Base-by-base conservation (phyloP, 1,284 basidiomycete species). In the Vanrija humicola region DNA sequence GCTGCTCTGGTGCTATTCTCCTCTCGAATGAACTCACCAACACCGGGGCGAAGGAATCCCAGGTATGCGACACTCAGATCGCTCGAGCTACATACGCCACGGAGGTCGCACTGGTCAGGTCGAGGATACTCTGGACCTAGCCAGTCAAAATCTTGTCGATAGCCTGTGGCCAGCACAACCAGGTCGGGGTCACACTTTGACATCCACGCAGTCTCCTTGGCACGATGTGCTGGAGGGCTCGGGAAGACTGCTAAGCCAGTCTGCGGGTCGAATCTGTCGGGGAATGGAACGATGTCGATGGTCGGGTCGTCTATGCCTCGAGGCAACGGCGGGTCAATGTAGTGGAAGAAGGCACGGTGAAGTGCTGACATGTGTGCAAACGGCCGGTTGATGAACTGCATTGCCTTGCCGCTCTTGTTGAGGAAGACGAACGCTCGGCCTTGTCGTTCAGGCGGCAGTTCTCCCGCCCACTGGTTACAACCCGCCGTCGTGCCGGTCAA, bases 401-500 rank as follows among this genome's bases (percentile, higher is more conserved):
- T 83, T 1, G 83, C 84, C 48, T 72, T 73, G 6, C 44, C 43
- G 40, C 65, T 69, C 60, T 78, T 78, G 66, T 78, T 78, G 23
- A 79, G 64, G 56, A 78, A 78, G 38, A 75, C 75, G 56, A 77
- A 79, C 1, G 73, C 82, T 48, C 85, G 75, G 1, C 85, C 85
- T 19, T 85, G 78, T 38, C 82, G 74, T 39, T 83, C 81, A 0
- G 79, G 79, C n/a, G 82, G 82, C 2, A 86, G 75, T 62, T 84
- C 83, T 14, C 84, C 83, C 18, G 82, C 82, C 83, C 84, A 86
- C 77, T 86, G 85, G 62, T 84, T 85, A 66, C 84, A 85, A 8
- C 84, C 84, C 6, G 83, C 82, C 64, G 79, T 79, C 1, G 83
- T 79, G 56, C 84, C 84, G 1, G 84, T 86, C 52, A 86, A 66